phyloP scores from a whole-genome alignment of 2,329 filamentous ascomycete genomes.

The Corinectria fuckeliana region DNA sequence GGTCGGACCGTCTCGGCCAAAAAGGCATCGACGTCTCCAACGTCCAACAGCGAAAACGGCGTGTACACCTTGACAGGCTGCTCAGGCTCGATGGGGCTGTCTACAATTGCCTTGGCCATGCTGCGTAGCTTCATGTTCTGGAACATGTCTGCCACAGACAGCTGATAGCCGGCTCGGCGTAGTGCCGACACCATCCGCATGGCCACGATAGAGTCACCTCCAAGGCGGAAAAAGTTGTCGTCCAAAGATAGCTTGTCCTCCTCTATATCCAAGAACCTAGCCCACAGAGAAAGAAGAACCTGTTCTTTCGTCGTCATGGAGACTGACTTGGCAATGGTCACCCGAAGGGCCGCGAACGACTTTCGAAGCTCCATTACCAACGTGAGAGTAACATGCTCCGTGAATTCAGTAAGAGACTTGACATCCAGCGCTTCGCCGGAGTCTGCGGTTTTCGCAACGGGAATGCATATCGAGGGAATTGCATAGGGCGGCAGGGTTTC shows the following conservation, averaged over 20 bases:
- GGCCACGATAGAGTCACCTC: conserved; percentile 36
- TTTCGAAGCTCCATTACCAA: conserved; percentile 28
- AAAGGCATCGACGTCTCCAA: conserved; percentile 26
- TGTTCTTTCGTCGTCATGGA: conserved; percentile 31
- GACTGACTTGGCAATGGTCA: conserved; percentile 23
- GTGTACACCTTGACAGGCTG: conserved; percentile 21
- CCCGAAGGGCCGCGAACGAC: conserved; percentile 18
- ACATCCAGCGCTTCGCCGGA: conserved; percentile 8
- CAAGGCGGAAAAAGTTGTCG: conserved; percentile 40
- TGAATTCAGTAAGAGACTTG: not conserved
- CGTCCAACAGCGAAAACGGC: conserved; percentile 30
- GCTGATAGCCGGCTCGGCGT: conserved; percentile 29
- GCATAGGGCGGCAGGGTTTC: conserved; percentile 37
- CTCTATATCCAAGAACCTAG: conserved; percentile 29
- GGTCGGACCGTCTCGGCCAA: conserved; percentile 21
- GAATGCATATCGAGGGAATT: conserved; percentile 34
- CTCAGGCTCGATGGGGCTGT: conserved; percentile 7
- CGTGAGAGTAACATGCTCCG: conserved; percentile 17
- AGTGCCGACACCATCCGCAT: conserved; percentile 38
- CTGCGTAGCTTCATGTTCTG: conserved; percentile 37
- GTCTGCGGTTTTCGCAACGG: not conserved
- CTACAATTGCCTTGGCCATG: conserved; percentile 30
- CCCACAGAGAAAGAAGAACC: conserved; percentile 27
- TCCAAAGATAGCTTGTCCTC: conserved; percentile 34
- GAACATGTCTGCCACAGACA: conserved; percentile 39